A percentile compares a stretch with the other conserved stretches of the same genome.
phyloP scores from a whole-genome alignment of 2,329 filamentous ascomycete species.

The Alternaria brassicicola region DNA sequence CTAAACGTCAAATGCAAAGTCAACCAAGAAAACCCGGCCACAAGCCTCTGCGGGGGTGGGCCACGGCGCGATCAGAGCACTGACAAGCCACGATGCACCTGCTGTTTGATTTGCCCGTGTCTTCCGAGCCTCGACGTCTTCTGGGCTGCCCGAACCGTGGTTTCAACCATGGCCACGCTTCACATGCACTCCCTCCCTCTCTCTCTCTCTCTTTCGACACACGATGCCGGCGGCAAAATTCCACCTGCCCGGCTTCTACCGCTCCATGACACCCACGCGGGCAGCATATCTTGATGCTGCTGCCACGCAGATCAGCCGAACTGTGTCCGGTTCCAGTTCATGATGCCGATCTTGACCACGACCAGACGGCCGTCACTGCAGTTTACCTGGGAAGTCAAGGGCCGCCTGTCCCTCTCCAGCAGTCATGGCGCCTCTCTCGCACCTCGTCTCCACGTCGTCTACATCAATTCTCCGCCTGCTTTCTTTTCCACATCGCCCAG shows the following conservation, averaged over 20 bases:
- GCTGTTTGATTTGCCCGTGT: not conserved
- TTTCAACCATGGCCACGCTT: not conserved
- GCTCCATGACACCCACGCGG: not conserved
- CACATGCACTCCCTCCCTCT: not conserved
- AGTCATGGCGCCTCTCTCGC: not conserved
- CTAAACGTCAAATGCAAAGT: constrained; percentile 17
- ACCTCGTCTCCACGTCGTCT: not conserved
- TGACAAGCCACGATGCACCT: not conserved
- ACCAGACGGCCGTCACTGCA: not conserved
- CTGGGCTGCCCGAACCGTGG: not conserved
- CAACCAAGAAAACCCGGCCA: constrained; percentile 8
- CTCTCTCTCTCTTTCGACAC: not conserved
- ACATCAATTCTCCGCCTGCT: not conserved
- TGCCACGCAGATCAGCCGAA: constrained; percentile 14
- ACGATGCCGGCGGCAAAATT: not conserved
- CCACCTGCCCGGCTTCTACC: constrained; percentile 7
- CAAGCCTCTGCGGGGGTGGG: constrained; percentile 2
- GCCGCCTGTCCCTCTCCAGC: constrained; percentile 5
- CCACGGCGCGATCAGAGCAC: not conserved
- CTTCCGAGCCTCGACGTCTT: not conserved
- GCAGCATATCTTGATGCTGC: constrained; percentile 3
- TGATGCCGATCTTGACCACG: constrained; percentile 11
- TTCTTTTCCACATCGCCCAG: not conserved
- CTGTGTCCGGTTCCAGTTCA: constrained; percentile 9
- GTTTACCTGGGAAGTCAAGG: not conserved